These are phyloP conservation scores for Zangia roseola DNA, from an alignment of 768 basidiomycete genomes.

Conservation along the genomic window DNA sequence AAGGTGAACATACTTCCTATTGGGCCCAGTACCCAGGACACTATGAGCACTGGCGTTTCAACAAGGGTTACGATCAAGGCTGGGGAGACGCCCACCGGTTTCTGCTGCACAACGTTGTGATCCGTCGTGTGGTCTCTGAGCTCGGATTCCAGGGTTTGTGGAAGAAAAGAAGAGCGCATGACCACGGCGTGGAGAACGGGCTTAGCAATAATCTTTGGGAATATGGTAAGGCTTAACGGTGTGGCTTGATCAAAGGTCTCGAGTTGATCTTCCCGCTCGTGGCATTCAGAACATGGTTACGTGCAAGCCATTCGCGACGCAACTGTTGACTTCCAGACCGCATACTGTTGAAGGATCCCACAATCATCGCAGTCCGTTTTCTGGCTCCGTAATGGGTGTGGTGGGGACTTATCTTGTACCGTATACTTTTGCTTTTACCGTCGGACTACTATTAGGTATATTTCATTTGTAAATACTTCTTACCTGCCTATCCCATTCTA, in stretches of 20 bases:
- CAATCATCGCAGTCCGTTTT: too few relatives aligned
- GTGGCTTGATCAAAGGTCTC: background rate
- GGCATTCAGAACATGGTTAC: conserved; percentile 55
- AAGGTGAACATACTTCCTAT: conserved; percentile 40
- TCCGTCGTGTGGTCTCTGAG: conserved; percentile 41
- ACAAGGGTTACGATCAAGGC: conserved; percentile 60
- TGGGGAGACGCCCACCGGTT: conserved; percentile 73
- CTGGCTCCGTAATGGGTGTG: too few relatives aligned
- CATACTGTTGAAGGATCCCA: conserved; percentile 29
- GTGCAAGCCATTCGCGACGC: conserved; percentile 52
- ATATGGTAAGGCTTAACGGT: conserved; percentile 43
- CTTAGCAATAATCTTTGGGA: conserved; percentile 57
- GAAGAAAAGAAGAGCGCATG: conserved; percentile 44
- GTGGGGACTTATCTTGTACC: too few relatives aligned
- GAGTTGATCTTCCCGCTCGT: background rate
- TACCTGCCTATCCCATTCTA: too few relatives aligned
- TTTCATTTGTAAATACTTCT: too few relatives aligned
- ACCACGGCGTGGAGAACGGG: conserved; percentile 45
- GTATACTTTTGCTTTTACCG: too few relatives aligned
- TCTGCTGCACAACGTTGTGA: conserved; percentile 32
- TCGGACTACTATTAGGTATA: too few relatives aligned
- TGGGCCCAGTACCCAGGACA: conserved; percentile 51
- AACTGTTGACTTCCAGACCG: conserved; percentile 33
- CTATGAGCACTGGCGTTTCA: conserved; percentile 69
- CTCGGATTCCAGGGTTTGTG: conserved; percentile 67